Evolutionary conservation across 768 basidiomycete genomes (phyloP).

Genomic region (Roridomyces roridus): DNA sequence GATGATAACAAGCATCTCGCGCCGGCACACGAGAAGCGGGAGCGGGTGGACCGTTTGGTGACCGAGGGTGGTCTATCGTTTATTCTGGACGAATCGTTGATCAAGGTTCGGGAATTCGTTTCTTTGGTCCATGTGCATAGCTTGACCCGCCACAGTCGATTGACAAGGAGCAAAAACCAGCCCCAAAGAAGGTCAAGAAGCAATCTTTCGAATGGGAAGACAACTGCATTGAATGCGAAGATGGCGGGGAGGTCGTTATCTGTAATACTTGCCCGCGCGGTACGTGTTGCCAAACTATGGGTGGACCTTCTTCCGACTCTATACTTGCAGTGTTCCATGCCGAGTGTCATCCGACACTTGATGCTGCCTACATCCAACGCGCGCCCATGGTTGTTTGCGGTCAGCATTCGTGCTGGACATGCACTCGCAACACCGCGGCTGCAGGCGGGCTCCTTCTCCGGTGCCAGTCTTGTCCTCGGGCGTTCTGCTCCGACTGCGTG

Average conservation of each 20-base stretch:
- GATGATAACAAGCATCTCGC: slow-evolving; percentile 54
- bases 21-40: slow-evolving; percentile 49
- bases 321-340: slow-evolving; percentile 55
- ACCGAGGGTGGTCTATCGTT: slow-evolving; percentile 36
- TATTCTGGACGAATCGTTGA: slow-evolving; percentile 27
- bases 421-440: slow-evolving; percentile 48
- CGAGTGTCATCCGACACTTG: slow-evolving; percentile 45
- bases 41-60: slow-evolving; percentile 45
- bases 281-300: slow-evolving; percentile 21
- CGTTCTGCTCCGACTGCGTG: slow-evolving; percentile 69
- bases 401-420: slow-evolving; percentile 57
- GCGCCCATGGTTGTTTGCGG: slow-evolving; percentile 37
- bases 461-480: slow-evolving; percentile 66
- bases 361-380: slow-evolving; percentile 30
- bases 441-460: slow-evolving; percentile 66
- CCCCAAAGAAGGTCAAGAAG: slow-evolving; percentile 35
- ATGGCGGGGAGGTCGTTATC: slow-evolving; percentile 59
- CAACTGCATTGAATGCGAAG: slow-evolving; percentile 63
- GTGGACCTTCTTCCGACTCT: background rate
- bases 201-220: slow-evolving; percentile 58
- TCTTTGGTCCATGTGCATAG: background rate
- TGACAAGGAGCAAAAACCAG: background rate
- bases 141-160: slow-evolving; percentile 20
- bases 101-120: slow-evolving; percentile 15
- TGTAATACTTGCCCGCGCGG: slow-evolving; percentile 63